These are phyloP conservation scores for Globisporangium splendens DNA, from an alignment of 352 stramenopile genomes.

Conservation along the genomic window DNA sequence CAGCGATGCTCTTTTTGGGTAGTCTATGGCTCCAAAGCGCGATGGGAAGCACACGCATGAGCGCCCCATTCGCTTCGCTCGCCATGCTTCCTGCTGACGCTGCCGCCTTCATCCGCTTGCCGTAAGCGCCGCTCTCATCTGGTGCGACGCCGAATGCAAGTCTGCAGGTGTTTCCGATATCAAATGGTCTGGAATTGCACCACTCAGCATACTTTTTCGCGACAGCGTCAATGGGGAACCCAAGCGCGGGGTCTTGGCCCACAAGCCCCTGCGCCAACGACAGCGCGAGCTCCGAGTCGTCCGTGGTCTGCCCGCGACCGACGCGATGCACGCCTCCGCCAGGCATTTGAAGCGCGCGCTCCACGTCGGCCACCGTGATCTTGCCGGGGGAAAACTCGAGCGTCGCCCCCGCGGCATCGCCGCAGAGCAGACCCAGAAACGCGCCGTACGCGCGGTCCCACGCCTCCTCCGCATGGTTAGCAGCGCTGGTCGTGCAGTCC, in stretches of 20 bases:
- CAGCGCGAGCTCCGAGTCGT: conserved; percentile 61
- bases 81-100: conserved; percentile 12
- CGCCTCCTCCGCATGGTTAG: not conserved
- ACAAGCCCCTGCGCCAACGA: conserved; percentile 33
- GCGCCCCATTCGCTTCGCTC: conserved; percentile 50
- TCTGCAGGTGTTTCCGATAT: conserved; percentile 53
- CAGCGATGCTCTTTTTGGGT: conserved; percentile 23
- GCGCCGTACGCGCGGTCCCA: conserved; percentile 40
- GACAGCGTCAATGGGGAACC: conserved; percentile 37
- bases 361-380: conserved; percentile 25
- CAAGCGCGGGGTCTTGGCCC: conserved; percentile 17
- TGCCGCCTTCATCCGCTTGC: conserved; percentile 3
- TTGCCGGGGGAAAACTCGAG: conserved; percentile 39
- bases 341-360: conserved; percentile 41
- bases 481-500: not conserved
- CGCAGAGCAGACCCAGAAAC: conserved; percentile 45
- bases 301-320: conserved; percentile 49
- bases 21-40: conserved; percentile 33
- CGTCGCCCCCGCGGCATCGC: conserved; percentile 45
- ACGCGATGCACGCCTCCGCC: conserved; percentile 38
- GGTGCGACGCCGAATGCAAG: conserved; percentile 28
- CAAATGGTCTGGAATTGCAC: conserved; percentile 33
- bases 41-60: conserved; percentile 50
- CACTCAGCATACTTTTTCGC: conserved; percentile 35
- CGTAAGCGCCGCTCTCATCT: conserved; percentile 14